Conservation (phyloP, 2,329 filamentous ascomycete species). For the Colletotrichum sidae region DNA sequence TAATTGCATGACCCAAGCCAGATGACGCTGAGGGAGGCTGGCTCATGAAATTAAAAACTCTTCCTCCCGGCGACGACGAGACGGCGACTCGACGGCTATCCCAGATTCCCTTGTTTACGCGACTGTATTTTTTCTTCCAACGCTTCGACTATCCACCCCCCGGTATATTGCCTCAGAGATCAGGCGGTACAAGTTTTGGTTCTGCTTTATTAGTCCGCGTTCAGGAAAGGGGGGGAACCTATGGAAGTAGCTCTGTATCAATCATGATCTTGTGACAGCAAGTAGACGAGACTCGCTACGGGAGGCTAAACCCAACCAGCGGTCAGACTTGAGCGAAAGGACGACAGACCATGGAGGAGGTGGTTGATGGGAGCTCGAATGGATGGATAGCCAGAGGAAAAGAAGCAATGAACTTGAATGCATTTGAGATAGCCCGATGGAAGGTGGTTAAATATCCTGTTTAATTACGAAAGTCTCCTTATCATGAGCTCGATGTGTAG, state of each 20-base stretch:
- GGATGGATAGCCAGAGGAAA: conserved; percentile 39
- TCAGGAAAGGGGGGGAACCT: conserved; percentile 20
- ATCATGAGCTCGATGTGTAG: not conserved
- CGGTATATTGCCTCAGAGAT: conserved; percentile 27
- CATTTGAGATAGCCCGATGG: conserved; percentile 35
- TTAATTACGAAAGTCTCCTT: conserved; percentile 40
- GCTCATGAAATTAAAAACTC: conserved; percentile 36
- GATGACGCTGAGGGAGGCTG: conserved; percentile 37
- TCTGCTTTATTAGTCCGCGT: conserved; percentile 30
- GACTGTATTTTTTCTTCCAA: conserved; percentile 37
- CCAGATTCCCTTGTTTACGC: conserved; percentile 37
- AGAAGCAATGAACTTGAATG: conserved; percentile 38
- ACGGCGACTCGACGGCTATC: conserved; percentile 37
- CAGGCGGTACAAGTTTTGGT: conserved; percentile 28
- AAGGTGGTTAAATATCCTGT: conserved; percentile 38
- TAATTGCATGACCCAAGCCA: conserved; percentile 41
- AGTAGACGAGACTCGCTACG: conserved; percentile 14
- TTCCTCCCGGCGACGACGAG: conserved; percentile 33
- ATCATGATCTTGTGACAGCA: conserved; percentile 32
- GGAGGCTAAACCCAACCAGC: conserved; percentile 6
- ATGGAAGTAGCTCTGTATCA: conserved; percentile 33
- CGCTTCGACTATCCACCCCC: conserved; percentile 23
- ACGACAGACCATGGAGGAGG: conserved; percentile 4
- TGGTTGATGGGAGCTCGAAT: conserved; percentile 15
- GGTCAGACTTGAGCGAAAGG: not conserved